These are phyloP conservation scores for Ogataea glucozyma DNA, from an alignment of 805 yeast genomes.

Conservation along the genomic window DNA sequence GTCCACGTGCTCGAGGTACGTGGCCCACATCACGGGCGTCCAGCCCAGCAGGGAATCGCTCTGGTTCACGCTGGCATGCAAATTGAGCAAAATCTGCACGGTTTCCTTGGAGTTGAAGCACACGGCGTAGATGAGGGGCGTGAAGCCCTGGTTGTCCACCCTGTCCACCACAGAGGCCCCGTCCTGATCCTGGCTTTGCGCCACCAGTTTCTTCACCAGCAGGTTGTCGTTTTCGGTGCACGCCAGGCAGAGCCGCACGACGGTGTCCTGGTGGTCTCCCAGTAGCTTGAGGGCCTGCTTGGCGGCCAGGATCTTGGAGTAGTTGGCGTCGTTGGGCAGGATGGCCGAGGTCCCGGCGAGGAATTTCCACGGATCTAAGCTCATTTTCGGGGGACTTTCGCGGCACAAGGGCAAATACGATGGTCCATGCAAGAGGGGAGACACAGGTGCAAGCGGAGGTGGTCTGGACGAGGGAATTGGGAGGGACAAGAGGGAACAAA, in stretches of 20 bases:
- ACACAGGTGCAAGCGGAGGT: no score
- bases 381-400: constrained; percentile 13
- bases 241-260: constrained; percentile 40
- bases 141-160: constrained; percentile 43
- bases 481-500: no score
- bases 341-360: constrained; percentile 23
- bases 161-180: constrained; percentile 25
- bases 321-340: constrained; percentile 30
- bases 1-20: constrained; percentile 56
- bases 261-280: constrained; percentile 31
- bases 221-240: constrained; percentile 40
- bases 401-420: no score
- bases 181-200: no score
- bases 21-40: constrained; percentile 87
- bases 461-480: no score
- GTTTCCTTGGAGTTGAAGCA: constrained; percentile 51
- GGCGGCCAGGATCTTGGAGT: constrained; percentile 38
- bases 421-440: no score
- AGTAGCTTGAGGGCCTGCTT: constrained; percentile 36
- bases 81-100: constrained; percentile 48
- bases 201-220: constrained; percentile 31
- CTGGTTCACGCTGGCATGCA: constrained; percentile 49
- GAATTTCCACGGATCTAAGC: constrained; percentile 37
- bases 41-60: constrained; percentile 52
- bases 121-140: constrained; percentile 54